Evolutionary conservation across 2,329 filamentous ascomycete species (phyloP).

Genomic region (Apiospora malaysiana): DNA sequence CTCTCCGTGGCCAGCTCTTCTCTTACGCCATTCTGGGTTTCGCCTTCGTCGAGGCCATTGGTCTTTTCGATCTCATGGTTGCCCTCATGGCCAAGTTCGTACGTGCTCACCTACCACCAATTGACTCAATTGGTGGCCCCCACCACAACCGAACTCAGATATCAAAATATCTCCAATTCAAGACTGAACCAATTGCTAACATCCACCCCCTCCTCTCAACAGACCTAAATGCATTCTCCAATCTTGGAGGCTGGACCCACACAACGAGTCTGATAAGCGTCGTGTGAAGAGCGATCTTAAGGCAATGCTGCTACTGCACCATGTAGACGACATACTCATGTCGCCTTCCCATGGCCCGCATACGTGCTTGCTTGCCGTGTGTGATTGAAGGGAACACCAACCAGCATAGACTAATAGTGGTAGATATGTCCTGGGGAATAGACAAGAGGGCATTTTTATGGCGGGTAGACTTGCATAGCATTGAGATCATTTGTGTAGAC

Average conservation of each 20-base stretch:
- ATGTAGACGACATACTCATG: conserved; percentile 23
- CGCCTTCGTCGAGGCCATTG: conserved; percentile 92
- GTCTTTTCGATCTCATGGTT: conserved; percentile 90
- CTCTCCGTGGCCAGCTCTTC: conserved; percentile 94
- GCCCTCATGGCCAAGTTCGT: conserved; percentile 93
- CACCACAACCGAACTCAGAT: too few species aligned
- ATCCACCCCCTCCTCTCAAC: neutral
- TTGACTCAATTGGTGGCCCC: too few species aligned
- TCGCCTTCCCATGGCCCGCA: conserved; percentile 22
- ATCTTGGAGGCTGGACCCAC: conserved; percentile 38
- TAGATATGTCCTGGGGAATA: conserved; percentile 34
- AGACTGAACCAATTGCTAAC: neutral
- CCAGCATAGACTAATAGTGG: conserved; percentile 44
- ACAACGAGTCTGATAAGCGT: conserved; percentile 31
- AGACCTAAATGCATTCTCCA: conserved; percentile 42
- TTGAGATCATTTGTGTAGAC: conserved; percentile 38
- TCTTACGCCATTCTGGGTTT: conserved; percentile 95
- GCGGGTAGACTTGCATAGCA: conserved; percentile 39
- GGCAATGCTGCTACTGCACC: conserved; percentile 28
- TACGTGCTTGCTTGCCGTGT: conserved; percentile 32
- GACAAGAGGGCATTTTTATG: conserved; percentile 26
- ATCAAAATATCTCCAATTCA: conserved; percentile 16
- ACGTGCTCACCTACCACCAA: conserved; percentile 46
- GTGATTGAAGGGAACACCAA: conserved; percentile 32
- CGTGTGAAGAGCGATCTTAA: conserved; percentile 37